Percentiles rank a stretch among this genome's conserved stretches.
These are phyloP conservation scores for Scytalidium lignicola DNA, from an alignment of 2,329 filamentous ascomycete species.

Conservation along the genomic window DNA sequence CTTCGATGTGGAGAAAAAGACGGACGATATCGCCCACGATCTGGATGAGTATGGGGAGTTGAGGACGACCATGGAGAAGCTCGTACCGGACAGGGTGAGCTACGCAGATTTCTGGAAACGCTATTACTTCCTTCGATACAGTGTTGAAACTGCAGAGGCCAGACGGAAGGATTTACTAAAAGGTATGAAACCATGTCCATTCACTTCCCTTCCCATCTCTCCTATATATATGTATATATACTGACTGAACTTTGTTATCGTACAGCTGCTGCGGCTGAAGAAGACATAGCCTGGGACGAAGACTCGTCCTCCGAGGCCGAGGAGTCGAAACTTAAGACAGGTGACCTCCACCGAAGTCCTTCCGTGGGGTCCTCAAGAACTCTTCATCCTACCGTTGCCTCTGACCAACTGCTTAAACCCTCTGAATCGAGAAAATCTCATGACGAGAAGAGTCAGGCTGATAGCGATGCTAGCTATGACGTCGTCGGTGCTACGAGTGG, in stretches of 20 bases:
- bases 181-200: slow-evolving; percentile 49
- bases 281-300: slow-evolving; percentile 63
- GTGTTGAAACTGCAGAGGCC: slow-evolving; percentile 89
- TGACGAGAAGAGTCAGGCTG: slow-evolving; percentile 83
- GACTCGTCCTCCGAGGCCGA: slow-evolving; percentile 64
- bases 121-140: slow-evolving; percentile 91
- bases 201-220: slow-evolving; percentile 3
- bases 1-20: slow-evolving; percentile 82
- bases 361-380: slow-evolving; percentile 56
- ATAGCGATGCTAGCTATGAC: slow-evolving; percentile 95
- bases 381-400: slow-evolving; percentile 43
- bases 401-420: slow-evolving; percentile 49
- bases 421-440: slow-evolving; percentile 68
- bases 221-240: slow-evolving; percentile 20
- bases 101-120: slow-evolving; percentile 89
- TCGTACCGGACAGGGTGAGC: slow-evolving; percentile 89
- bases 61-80: slow-evolving; percentile 83
- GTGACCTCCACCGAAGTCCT: slow-evolving; percentile 24
- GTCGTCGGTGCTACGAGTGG: slow-evolving; percentile 76
- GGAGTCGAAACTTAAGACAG: slow-evolving; percentile 33
- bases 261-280: slow-evolving; percentile 63
- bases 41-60: slow-evolving; percentile 83
- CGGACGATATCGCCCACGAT: slow-evolving; percentile 74
- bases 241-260: too few species aligned
- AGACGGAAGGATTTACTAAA: slow-evolving; percentile 85